Conservation (phyloP, 106 monocot genomes). For the Apostasia ramifera region DNA sequence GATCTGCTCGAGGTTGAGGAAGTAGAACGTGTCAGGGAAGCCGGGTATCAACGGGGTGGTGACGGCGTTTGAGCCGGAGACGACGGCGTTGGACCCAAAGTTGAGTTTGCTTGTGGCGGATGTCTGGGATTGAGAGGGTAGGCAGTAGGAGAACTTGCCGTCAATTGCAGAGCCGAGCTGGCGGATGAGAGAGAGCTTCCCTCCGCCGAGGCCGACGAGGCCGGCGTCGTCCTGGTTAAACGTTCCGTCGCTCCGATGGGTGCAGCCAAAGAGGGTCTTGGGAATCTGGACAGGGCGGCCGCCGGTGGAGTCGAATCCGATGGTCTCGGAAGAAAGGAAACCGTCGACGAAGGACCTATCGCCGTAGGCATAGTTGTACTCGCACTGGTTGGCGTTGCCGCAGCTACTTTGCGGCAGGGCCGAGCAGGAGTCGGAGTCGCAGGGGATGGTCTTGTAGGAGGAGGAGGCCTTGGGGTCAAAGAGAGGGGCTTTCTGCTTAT, state of each 20-base stretch:
- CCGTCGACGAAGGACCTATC: constrained; percentile 18
- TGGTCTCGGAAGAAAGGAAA: constrained; percentile 10
- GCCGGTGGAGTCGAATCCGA: constrained; percentile 7
- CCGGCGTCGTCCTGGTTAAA: constrained; percentile 10
- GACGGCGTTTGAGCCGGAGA: not conserved
- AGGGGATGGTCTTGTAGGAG: constrained; percentile 9
- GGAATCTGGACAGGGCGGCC: not conserved
- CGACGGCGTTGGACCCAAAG: not conserved
- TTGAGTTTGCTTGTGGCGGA: not conserved
- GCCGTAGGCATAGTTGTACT: constrained; percentile 14
- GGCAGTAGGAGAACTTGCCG: constrained; percentile 32
- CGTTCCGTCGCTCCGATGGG: constrained; percentile 7
- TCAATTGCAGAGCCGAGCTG: constrained; percentile 12
- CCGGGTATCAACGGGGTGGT: too few species aligned
- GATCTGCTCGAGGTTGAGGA: constrained; percentile 1
- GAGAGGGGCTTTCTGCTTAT: constrained; percentile 12
- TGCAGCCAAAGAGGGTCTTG: constrained; percentile 26
- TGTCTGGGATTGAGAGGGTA: not conserved
- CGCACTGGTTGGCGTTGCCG: not conserved
- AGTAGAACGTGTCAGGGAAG: constrained; percentile 1
- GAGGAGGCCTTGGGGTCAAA: constrained; percentile 20
- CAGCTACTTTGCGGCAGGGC: not conserved
- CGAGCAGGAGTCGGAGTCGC: constrained; percentile 1
- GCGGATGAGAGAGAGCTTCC: constrained; percentile 22
- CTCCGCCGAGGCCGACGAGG: constrained; percentile 24